Conservation (phyloP, 371 early-diverging fungal genomes). For the Mucor velutinosus region DNA sequence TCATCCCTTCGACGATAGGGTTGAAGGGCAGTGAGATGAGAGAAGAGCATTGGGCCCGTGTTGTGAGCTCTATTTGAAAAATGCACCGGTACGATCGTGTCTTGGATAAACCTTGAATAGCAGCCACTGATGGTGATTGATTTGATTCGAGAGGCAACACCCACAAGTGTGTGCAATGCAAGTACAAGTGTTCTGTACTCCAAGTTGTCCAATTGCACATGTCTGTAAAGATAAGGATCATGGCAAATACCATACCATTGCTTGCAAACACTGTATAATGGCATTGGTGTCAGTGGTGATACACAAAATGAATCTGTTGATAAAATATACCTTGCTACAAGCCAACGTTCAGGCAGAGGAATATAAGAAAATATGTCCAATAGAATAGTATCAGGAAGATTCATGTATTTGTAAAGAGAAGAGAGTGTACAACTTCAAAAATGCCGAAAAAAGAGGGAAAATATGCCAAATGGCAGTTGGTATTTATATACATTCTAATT, state of each 20-base stretch:
- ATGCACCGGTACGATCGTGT: constrained; percentile 45
- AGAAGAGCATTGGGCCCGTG: constrained; percentile 22
- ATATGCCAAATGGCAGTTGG: background rate
- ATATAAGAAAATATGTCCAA: constrained; percentile 21
- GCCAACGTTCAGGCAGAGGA: constrained; percentile 17
- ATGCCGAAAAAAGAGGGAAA: background rate
- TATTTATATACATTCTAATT: background rate
- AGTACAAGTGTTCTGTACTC: constrained; percentile 45
- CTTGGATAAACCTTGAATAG: constrained; percentile 45
- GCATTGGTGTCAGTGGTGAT: background rate
- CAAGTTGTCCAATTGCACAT: constrained; percentile 40
- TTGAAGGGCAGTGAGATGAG: constrained; percentile 46
- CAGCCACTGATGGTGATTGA: constrained; percentile 44
- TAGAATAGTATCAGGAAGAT: constrained; percentile 15
- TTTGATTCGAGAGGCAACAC: constrained; percentile 35
- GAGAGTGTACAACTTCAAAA: background rate
- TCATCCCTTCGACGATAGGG: constrained; percentile 44
- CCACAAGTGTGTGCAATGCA: constrained; percentile 36
- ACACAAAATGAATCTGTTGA: background rate
- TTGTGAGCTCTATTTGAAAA: constrained; percentile 15
- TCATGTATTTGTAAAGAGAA: background rate
- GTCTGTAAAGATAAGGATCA: constrained; percentile 48
- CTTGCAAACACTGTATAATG: constrained; percentile 36
- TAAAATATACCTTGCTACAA: constrained; percentile 11
- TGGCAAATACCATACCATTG: constrained; percentile 28